Conservation (phyloP, 225 moss, liverwort and hornwort species). For the Climacium dendroides region DNA sequence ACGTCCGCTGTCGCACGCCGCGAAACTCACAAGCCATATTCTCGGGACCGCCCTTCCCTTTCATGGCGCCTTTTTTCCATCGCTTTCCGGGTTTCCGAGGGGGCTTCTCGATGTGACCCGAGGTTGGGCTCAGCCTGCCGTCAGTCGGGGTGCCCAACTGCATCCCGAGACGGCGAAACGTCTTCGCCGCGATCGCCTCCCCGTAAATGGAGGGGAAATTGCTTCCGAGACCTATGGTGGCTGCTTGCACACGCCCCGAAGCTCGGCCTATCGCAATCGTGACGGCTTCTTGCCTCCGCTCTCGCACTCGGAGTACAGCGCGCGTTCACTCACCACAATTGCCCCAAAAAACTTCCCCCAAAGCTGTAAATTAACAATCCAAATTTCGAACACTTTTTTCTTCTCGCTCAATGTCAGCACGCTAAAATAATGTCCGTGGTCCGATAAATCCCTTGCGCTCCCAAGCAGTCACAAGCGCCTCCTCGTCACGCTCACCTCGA, state of each 20-base stretch:
- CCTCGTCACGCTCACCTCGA: neutral
- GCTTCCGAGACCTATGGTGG: slow-evolving; percentile 15
- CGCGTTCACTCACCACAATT: neutral
- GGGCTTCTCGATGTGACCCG: slow-evolving; percentile 34
- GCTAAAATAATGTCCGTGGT: neutral
- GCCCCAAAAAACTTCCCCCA: neutral
- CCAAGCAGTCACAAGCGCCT: neutral
- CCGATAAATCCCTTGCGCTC: neutral
- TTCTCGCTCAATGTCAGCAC: neutral
- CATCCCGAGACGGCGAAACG: slow-evolving; percentile 20
- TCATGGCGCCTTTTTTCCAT: slow-evolving; percentile 58
- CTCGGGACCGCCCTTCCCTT: slow-evolving; percentile 70
- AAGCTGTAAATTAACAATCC: neutral
- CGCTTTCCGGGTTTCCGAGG: slow-evolving; percentile 31
- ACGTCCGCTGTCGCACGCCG: slow-evolving; percentile 64
- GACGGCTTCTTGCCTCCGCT: neutral
- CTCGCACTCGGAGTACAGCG: neutral
- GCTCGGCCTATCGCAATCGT: neutral
- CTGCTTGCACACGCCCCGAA: neutral
- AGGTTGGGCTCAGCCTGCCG: slow-evolving; percentile 17
- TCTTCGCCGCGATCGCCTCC: neutral
- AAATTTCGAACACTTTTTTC: neutral
- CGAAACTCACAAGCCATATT: slow-evolving; percentile 63
- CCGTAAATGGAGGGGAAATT: neutral
- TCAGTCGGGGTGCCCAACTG: slow-evolving; percentile 14